Conservation (phyloP, 495 filamentous ascomycete genomes). For the Friedmanniomyces simplex region DNA sequence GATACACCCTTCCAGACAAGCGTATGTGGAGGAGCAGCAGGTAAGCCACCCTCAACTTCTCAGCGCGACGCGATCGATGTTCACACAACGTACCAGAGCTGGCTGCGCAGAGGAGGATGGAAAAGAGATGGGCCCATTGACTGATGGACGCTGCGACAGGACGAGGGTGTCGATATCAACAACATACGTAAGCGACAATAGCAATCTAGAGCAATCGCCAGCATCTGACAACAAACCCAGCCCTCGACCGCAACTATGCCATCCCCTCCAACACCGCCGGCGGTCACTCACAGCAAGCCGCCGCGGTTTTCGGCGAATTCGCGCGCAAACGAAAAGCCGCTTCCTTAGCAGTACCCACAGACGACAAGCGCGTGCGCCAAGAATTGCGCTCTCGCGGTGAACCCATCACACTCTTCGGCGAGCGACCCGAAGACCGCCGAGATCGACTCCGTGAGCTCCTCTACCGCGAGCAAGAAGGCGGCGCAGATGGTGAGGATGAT, state of each 20-base stretch:
- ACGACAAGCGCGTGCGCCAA: constrained; percentile 75
- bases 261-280: constrained; percentile 62
- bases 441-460: constrained; percentile 79
- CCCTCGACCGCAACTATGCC: constrained; percentile 77
- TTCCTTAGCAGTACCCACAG: constrained; percentile 87
- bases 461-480: constrained; percentile 55
- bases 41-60: constrained; percentile 41
- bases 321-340: constrained; percentile 79
- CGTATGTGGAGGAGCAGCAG: constrained; percentile 89
- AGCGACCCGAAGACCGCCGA: constrained; percentile 75
- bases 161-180: constrained; percentile 56
- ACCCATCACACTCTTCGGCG: constrained; percentile 90
- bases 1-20: constrained; percentile 88
- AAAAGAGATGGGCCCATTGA: constrained; percentile 39
- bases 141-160: constrained; percentile 8
- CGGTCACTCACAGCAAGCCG: constrained; percentile 77
- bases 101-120: constrained; percentile 16
- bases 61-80: constrained; percentile 8
- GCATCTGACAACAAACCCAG: constrained; percentile 31
- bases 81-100: constrained; percentile 16
- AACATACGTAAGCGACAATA: constrained; percentile 52
- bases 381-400: constrained; percentile 75
- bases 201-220: background rate
- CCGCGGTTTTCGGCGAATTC: constrained; percentile 81
- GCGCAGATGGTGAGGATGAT: constrained; percentile 47